Percentiles rank a stretch among this genome's conserved stretches.
Evolutionary conservation across 345 rosid genomes (phyloP).

Genomic region (Salix udensis): DNA sequence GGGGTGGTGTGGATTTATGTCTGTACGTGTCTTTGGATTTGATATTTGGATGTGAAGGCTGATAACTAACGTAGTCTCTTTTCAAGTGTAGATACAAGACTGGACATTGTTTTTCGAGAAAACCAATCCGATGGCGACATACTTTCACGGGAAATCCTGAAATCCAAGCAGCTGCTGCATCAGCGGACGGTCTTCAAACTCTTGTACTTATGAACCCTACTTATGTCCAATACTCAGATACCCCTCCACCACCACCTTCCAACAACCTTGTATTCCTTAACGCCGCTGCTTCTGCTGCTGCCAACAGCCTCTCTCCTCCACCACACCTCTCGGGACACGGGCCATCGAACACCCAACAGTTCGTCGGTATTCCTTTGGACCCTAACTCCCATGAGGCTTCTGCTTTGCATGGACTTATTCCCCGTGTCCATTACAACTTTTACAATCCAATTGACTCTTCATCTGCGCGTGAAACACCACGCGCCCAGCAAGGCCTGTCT

Average conservation of each 20-base stretch:
- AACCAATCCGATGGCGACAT: slow-evolving; percentile 59
- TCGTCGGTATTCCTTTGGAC: slow-evolving; percentile 83
- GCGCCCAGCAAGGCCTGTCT: slow-evolving; percentile 78
- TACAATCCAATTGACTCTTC: slow-evolving; percentile 57
- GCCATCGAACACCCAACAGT: slow-evolving; percentile 60
- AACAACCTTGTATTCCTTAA: slow-evolving; percentile 52
- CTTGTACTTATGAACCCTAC: slow-evolving; percentile 95
- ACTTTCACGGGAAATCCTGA: slow-evolving; percentile 79
- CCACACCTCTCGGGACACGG: slow-evolving; percentile 43
- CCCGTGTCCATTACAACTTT: slow-evolving; percentile 70
- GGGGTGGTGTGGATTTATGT: too few species aligned
- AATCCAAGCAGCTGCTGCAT: slow-evolving; percentile 38
- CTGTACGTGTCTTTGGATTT: background rate
- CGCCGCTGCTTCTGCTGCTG: slow-evolving; percentile 32
- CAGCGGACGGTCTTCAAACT: slow-evolving; percentile 76
- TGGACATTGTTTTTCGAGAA: slow-evolving; percentile 3
- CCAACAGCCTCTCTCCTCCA: slow-evolving; percentile 25
- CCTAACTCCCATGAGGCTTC: slow-evolving; percentile 46
- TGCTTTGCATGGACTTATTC: slow-evolving; percentile 71
- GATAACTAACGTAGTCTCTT: slow-evolving; percentile 15
- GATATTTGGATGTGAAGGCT: slow-evolving; percentile 24
- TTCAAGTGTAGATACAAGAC: slow-evolving; percentile 21
- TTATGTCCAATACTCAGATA: slow-evolving; percentile 75
- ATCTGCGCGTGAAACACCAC: slow-evolving; percentile 62
- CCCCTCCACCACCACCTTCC: slow-evolving; percentile 37